Evolutionary conservation across 2,329 filamentous ascomycete genomes (phyloP), one percentile per base, ranked within the genome.

Genomic region (Xylariaceae sp.): DNA sequence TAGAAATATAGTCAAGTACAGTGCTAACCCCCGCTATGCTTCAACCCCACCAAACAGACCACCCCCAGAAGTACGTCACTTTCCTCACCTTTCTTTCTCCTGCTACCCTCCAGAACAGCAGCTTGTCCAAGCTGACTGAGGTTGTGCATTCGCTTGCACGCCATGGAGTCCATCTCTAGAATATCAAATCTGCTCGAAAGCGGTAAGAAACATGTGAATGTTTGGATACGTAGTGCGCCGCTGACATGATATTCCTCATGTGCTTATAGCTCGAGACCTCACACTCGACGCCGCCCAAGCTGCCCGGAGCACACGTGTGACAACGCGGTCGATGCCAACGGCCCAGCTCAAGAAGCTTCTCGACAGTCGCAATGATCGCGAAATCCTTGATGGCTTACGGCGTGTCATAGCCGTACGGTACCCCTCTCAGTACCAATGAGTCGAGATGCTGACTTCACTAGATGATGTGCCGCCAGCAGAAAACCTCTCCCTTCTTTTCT

Each of bases 201-300:
- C 70, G 90, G 92, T 95, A 77, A 62, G 79, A 32, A 22, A 25
- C 39, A 25, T n/a, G n/a, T n/a, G n/a, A n/a, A n/a, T n/a, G n/a
- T n/a, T 19, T 34, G 21, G 20, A 40, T 23, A 45, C 45, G 42
- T 36, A 47, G 41, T 40, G 32, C 6, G 32, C 38, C 40, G 49
- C 44, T 41, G 37, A 49, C 40, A 41, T 42, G 29, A 50, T 52
- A 53, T 32, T 14, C 4, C 27, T 32, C 27, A n/a, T n/a, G n/a
- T n/a, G n/a, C 34, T 42, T 42, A 36, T 71, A 95, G 93, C 93
- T 64, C 86, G 93, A 69, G 93, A 97, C 71, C 84, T 98, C 64
- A 98, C 93, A 46, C 83, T 98, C 70, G 93, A 98, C 78, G 93
- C 93, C 56, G 92, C 93, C 59, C 88, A 91, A 67, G 88, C 90